These are phyloP conservation scores for Phytophthora meadii DNA, from an alignment of 352 stramenopile genomes.

Conservation along the genomic window DNA sequence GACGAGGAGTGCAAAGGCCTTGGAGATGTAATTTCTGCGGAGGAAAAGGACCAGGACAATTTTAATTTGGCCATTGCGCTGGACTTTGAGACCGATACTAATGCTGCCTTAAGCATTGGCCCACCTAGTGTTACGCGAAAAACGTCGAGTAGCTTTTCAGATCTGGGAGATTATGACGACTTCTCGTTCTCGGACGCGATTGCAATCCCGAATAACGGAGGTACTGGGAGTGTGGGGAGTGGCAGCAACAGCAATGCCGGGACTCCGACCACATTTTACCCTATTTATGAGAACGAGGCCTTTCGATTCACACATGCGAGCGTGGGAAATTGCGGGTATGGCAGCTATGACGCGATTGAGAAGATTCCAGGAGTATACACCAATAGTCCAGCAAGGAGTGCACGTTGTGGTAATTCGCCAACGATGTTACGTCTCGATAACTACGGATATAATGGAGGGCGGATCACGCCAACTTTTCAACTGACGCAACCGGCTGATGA, in stretches of 20 bases:
- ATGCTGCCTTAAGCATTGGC: conserved; percentile 34
- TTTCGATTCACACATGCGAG: conserved; percentile 68
- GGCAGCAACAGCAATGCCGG: conserved; percentile 45
- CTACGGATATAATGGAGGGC: conserved; percentile 48
- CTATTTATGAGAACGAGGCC: conserved; percentile 80
- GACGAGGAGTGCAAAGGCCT: conserved; percentile 41
- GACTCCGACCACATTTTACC: conserved; percentile 73
- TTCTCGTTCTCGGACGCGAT: conserved; percentile 77
- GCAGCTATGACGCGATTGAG: conserved; percentile 50
- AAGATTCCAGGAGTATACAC: conserved; percentile 37
- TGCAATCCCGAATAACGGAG: conserved; percentile 36
- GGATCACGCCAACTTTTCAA: conserved; percentile 68
- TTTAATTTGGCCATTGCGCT: conserved; percentile 67
- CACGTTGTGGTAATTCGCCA: conserved; percentile 36
- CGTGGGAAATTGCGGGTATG: conserved; percentile 56
- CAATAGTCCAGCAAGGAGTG: conserved; percentile 46
- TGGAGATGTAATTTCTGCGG: conserved; percentile 16
- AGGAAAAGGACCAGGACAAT: conserved; percentile 40
- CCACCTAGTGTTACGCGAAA: conserved; percentile 70
- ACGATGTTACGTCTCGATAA: conserved; percentile 42
- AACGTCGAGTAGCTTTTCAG: conserved; percentile 88
- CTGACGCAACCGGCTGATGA: conserved; percentile 64
- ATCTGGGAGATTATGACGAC: conserved; percentile 87
- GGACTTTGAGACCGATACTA: conserved; percentile 73
- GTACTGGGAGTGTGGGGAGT: conserved; percentile 38